Evolutionary conservation across 2,329 filamentous ascomycete species (phyloP).

Genomic region (Fusarium globosum): DNA sequence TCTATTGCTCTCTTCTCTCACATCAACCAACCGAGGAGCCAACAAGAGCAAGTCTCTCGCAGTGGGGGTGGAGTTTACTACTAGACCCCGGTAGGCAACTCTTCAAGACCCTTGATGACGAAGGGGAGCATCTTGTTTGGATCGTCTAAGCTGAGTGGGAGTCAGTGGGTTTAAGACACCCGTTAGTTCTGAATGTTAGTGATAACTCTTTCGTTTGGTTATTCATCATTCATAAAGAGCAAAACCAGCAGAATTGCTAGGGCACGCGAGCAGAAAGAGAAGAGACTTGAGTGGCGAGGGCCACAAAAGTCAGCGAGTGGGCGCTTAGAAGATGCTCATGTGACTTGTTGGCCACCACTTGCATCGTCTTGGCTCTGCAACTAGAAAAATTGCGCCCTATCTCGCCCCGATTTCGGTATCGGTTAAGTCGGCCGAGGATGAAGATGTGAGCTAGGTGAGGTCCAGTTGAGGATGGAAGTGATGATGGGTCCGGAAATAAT

Average conservation of each 20-base stretch:
- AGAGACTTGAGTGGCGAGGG: slow-evolving; percentile 30
- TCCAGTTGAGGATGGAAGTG: neutral
- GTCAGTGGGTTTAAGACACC: neutral
- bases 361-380: slow-evolving; percentile 37
- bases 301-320: slow-evolving; percentile 26
- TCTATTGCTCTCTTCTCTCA: slow-evolving; percentile 24
- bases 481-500: slow-evolving; percentile 19
- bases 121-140: neutral
- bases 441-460: neutral
- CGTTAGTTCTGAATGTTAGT: neutral
- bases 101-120: slow-evolving; percentile 20
- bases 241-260: slow-evolving; percentile 4
- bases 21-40: slow-evolving; percentile 13
- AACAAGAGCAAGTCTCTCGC: slow-evolving; percentile 17
- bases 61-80: slow-evolving; percentile 26
- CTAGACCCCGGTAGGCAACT: slow-evolving; percentile 10
- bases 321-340: slow-evolving; percentile 17
- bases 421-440: slow-evolving; percentile 16
- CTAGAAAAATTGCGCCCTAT: slow-evolving; percentile 13
- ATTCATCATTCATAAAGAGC: slow-evolving; percentile 11
- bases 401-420: slow-evolving; percentile 32
- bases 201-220: slow-evolving; percentile 3
- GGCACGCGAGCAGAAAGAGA: slow-evolving; percentile 13
- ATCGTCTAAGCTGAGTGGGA: neutral
- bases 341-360: slow-evolving; percentile 27